These are phyloP conservation scores for Luffa acutangula DNA, from an alignment of 306 rosid genomes.

Conservation along the genomic window DNA sequence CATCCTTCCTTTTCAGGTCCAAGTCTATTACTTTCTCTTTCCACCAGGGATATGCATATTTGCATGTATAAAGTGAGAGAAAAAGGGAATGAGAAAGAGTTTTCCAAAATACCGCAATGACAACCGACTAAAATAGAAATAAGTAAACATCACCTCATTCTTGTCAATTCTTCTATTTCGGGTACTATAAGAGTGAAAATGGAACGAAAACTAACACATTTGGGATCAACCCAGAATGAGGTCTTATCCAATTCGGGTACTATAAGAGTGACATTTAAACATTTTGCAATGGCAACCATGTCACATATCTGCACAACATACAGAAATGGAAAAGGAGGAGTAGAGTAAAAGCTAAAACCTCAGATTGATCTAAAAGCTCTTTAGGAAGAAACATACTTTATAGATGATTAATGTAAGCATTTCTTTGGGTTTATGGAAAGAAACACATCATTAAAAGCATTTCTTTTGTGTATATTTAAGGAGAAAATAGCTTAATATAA, in stretches of 20 bases:
- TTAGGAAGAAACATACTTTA: too few species aligned
- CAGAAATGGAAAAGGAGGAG: neutral
- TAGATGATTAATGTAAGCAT: too few species aligned
- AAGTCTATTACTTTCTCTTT: conserved; percentile 66
- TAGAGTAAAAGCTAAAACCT: too few species aligned
- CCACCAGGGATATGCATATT: conserved; percentile 92
- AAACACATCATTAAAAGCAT: too few species aligned
- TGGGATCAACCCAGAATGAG: conserved; percentile 59
- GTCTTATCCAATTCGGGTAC: conserved; percentile 65
- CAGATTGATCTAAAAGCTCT: too few species aligned
- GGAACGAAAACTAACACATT: conserved; percentile 14
- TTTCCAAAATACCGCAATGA: neutral
- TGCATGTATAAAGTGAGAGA: conserved; percentile 1
- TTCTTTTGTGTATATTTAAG: too few species aligned
- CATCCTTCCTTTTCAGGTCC: conserved; percentile 50
- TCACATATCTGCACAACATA: conserved; percentile 47
- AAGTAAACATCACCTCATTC: conserved; percentile 53
- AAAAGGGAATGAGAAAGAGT: neutral
- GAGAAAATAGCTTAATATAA: too few species aligned
- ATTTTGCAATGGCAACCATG: conserved; percentile 60
- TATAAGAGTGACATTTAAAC: conserved; percentile 48
- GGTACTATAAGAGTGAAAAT: neutral
- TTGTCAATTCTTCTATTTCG: conserved; percentile 70
- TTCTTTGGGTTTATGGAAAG: too few species aligned
- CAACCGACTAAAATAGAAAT: neutral